phyloP scores from a whole-genome alignment of 352 stramenopile genomes.

The Phytopythium ostracodes region DNA sequence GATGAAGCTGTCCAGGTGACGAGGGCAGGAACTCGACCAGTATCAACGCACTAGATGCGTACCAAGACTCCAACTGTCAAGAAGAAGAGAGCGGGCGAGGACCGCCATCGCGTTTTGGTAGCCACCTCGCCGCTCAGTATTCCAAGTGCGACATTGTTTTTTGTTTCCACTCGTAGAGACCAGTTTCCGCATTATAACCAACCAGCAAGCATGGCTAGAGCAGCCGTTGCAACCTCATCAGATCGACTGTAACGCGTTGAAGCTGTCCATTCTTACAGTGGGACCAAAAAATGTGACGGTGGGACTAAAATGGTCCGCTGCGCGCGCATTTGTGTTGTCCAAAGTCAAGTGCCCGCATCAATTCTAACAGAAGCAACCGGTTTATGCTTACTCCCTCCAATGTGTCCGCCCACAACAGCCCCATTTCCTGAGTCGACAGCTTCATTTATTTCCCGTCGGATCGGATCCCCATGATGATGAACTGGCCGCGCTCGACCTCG shows the following conservation, averaged over 20 bases:
- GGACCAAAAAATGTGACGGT: not conserved
- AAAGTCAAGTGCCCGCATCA: too few relatives aligned
- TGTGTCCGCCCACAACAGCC: too few relatives aligned
- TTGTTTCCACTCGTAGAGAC: not conserved
- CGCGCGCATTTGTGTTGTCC: too few relatives aligned
- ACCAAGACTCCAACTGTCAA: not conserved
- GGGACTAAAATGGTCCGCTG: not conserved
- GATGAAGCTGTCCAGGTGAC: constrained; percentile 6
- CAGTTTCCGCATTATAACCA: not conserved
- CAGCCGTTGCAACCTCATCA: not conserved
- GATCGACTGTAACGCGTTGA: not conserved
- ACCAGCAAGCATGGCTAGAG: not conserved
- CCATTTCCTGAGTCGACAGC: not conserved
- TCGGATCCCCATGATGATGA: not conserved
- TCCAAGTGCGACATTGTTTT: not conserved
- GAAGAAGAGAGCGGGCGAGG: too few relatives aligned
- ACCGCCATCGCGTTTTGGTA: not conserved
- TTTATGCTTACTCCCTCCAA: too few relatives aligned
- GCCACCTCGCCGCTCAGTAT: too few relatives aligned
- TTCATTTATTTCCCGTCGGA: too few relatives aligned
- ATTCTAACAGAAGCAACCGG: too few relatives aligned
- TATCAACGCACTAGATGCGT: not conserved
- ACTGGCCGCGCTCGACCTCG: not conserved
- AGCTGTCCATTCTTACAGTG: not conserved
- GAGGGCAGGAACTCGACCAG: not conserved